Evolutionary conservation across 2,329 filamentous ascomycete genomes (phyloP).

Genomic region (Neofusicoccum umdonicola): DNA sequence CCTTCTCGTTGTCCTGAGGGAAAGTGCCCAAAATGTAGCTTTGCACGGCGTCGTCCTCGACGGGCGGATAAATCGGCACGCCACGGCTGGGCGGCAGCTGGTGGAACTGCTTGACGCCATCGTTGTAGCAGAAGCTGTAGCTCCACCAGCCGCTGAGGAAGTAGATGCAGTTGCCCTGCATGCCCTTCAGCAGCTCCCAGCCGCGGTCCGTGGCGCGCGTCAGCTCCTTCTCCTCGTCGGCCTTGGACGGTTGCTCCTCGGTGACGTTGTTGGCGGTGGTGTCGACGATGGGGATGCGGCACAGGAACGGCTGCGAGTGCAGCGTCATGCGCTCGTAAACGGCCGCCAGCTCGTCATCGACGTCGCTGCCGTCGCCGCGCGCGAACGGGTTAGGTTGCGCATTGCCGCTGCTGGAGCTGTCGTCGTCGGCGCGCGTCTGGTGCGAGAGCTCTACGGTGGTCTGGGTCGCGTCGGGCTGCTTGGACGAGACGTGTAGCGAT

Average conservation of each 20-base stretch:
- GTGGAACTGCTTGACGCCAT: conserved; percentile 87
- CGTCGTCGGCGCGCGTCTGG: not conserved
- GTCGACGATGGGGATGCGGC: conserved; percentile 72
- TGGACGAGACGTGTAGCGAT: conserved; percentile 26
- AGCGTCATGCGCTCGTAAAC: conserved; percentile 74
- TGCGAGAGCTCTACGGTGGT: conserved; percentile 13
- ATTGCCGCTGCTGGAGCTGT: not conserved
- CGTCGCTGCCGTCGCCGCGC: not conserved
- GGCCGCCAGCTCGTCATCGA: conserved; percentile 29
- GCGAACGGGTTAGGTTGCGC: not conserved
- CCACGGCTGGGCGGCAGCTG: conserved; percentile 70
- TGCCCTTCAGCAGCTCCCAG: conserved; percentile 73
- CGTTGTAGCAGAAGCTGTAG: conserved; percentile 90
- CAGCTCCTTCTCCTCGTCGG: conserved; percentile 77
- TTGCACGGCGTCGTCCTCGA: conserved; percentile 71
- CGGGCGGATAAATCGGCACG: conserved; percentile 66
- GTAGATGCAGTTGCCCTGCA: conserved; percentile 80
- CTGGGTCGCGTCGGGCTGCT: not conserved
- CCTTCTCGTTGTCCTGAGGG: conserved; percentile 25
- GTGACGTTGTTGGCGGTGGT: conserved; percentile 34
- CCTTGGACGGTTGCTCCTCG: conserved; percentile 58
- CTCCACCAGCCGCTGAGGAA: conserved; percentile 90
- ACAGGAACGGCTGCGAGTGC: conserved; percentile 72
- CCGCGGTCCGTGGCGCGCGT: conserved; percentile 73
- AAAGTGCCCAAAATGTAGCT: conserved; percentile 75